These are phyloP conservation scores for Chaetomium globosum DNA, from an alignment of 2,329 filamentous ascomycete species.

Conservation along the genomic window DNA sequence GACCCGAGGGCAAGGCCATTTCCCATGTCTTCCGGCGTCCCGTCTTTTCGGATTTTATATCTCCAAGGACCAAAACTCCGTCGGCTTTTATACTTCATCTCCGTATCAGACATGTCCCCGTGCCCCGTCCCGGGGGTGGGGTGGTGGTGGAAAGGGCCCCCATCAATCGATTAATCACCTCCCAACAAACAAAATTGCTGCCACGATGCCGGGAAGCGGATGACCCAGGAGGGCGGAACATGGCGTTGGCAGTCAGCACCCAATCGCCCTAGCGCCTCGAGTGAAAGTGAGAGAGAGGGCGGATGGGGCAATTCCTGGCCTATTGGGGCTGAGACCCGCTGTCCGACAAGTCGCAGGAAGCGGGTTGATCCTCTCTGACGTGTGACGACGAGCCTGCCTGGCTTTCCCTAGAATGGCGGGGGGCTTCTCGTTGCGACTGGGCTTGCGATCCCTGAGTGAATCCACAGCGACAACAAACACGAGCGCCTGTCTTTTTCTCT, in stretches of 20 bases:
- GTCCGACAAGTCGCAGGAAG: constrained; percentile 18
- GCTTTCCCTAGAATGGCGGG: not conserved
- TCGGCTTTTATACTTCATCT: constrained; percentile 2
- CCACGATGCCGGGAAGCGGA: not conserved
- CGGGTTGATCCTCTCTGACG: not conserved
- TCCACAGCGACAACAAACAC: not conserved
- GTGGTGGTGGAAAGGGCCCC: not conserved
- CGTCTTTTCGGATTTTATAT: not conserved
- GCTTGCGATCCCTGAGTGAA: not conserved
- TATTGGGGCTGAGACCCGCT: constrained; percentile 11
- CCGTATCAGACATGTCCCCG: not conserved
- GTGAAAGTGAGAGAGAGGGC: not conserved
- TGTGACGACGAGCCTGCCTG: not conserved
- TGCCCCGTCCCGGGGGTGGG: not conserved
- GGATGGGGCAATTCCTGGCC: constrained; percentile 4
- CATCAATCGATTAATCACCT: not conserved
- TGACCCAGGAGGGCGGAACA: constrained; percentile 20
- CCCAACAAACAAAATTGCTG: not conserved
- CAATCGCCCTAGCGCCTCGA: constrained; percentile 17
- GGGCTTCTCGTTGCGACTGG: not conserved
- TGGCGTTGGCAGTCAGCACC: constrained; percentile 29
- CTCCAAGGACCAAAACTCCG: constrained; percentile 6
- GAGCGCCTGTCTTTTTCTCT: no score
- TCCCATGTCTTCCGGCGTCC: not conserved
- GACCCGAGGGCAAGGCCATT: not conserved